Base-by-base conservation (phyloP, 495 filamentous ascomycete species). In the Penicillium roqueforti region DNA sequence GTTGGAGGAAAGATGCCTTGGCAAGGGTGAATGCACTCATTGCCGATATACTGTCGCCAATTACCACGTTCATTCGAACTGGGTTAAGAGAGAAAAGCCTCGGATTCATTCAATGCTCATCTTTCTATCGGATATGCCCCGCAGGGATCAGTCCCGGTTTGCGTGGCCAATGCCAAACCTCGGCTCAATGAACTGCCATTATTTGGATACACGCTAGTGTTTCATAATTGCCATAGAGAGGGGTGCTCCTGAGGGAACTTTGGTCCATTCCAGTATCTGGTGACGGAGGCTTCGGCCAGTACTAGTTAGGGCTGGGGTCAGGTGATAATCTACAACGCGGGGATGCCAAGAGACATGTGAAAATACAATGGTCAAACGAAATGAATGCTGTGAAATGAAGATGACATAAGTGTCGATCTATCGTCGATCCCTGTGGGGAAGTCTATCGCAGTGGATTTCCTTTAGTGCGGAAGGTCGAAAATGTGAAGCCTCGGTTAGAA, bases 1-100 rank as follows among this genome's bases (percentile, higher is more conserved):
- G 68, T 34, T 70, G 71, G 13, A 74, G 48, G 37, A 71, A 34
- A 42, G 65, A 68, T 1, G 57, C 65, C 51, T 72, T 68, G 10
- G 62, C 53, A 1, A 71, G 52, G 18, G 69, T 50, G 26, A 66
- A 37, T 13, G 46, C 58, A 14, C 59, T 39, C n/a, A 74, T 22
- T 39, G 39, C 42, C 7, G 49, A 46, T 22, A 61, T 14, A 32
- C 37, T 57, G 8, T 61, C 55, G 4, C 60, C 56, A 11, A 40
- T n/a, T 0, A 36, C 47, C 47, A 50, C 40, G 7, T 9, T 36
- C 8, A 14, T 36, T 16, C 16, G 32, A 36, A 36, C 16, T 3
- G 32, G 8, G 32, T 36, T 16, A n/a, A 36, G 16, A 36, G 32
- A 36, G 1, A 43, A 16, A 26, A 43, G 20, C 20, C 23, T 43